Evolutionary conservation across 345 rosid species (phyloP).

Genomic region (Gossypium australe): DNA sequence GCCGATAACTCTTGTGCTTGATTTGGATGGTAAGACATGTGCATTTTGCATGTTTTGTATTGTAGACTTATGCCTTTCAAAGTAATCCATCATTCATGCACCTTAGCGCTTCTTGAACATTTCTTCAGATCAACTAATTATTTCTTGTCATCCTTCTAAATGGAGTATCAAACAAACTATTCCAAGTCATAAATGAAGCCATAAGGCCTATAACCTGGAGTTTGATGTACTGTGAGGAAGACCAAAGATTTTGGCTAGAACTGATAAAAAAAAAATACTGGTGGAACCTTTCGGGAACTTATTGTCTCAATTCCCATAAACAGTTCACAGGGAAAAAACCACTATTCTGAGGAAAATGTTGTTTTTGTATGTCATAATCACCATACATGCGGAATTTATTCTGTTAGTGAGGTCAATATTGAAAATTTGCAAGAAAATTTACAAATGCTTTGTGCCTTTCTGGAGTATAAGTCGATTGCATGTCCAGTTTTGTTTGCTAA

Average conservation of each 20-base stretch:
- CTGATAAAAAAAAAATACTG: background rate
- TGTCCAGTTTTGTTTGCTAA: background rate
- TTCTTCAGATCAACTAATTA: background rate
- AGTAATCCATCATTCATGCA: background rate
- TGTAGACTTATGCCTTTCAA: background rate
- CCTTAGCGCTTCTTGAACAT: background rate
- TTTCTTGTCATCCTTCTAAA: background rate
- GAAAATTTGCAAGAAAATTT: background rate
- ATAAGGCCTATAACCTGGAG: background rate
- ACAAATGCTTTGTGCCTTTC: background rate
- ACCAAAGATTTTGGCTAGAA: background rate
- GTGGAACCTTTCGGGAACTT: background rate
- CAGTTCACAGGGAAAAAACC: background rate
- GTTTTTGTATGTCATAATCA: background rate
- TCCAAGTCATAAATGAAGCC: background rate
- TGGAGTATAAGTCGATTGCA: background rate
- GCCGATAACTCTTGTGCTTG: constrained; percentile 74
- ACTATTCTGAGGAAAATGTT: background rate
- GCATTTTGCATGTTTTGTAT: background rate
- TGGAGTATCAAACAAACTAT: background rate
- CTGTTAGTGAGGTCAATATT: background rate
- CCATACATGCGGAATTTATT: background rate
- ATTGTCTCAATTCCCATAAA: background rate
- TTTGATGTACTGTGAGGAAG: background rate
- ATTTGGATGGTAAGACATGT: constrained; percentile 74